These are phyloP conservation scores for Coleophoma crateriformis DNA, from an alignment of 2,329 filamentous ascomycete species.

Conservation along the genomic window DNA sequence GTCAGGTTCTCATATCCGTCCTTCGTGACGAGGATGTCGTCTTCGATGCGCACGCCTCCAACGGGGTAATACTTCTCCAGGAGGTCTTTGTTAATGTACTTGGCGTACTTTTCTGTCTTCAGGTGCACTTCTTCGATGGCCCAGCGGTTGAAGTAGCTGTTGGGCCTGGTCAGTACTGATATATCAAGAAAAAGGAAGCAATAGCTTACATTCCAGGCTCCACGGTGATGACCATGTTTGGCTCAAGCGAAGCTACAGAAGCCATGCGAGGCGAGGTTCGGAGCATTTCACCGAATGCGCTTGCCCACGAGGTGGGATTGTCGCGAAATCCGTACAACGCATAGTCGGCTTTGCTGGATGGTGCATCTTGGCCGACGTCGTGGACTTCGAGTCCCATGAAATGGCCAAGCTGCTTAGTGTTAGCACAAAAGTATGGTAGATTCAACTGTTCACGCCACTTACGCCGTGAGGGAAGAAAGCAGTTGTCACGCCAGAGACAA, in stretches of 20 bases:
- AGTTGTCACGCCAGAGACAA: slow-evolving; percentile 44
- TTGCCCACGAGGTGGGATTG: slow-evolving; percentile 6
- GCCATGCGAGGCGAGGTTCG: slow-evolving; percentile 1
- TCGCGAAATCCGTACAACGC: slow-evolving; percentile 15
- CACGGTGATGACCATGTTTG: slow-evolving; percentile 69
- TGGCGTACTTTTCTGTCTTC: slow-evolving; percentile 46
- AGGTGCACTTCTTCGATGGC: slow-evolving; percentile 68
- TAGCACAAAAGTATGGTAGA: background rate
- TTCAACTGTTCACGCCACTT: background rate
- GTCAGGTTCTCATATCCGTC: slow-evolving; percentile 81
- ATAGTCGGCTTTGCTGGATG: slow-evolving; percentile 10
- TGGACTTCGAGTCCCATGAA: slow-evolving; percentile 63
- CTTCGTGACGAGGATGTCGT: slow-evolving; percentile 77
- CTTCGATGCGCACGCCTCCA: slow-evolving; percentile 89
- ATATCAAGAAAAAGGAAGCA: background rate
- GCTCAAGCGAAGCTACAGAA: slow-evolving; percentile 31
- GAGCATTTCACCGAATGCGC: slow-evolving; percentile 10
- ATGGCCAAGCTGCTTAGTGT: slow-evolving; percentile 42
- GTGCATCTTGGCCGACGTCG: slow-evolving; percentile 42
- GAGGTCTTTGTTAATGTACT: slow-evolving; percentile 59
- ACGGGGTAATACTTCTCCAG: slow-evolving; percentile 69
- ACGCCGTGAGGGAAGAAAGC: slow-evolving; percentile 62
- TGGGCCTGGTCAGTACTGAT: background rate
- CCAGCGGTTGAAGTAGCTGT: slow-evolving; percentile 67
- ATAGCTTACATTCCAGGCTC: slow-evolving; percentile 65